Conservation (phyloP, 2,329 filamentous ascomycete species). For the Onygena corvina region DNA sequence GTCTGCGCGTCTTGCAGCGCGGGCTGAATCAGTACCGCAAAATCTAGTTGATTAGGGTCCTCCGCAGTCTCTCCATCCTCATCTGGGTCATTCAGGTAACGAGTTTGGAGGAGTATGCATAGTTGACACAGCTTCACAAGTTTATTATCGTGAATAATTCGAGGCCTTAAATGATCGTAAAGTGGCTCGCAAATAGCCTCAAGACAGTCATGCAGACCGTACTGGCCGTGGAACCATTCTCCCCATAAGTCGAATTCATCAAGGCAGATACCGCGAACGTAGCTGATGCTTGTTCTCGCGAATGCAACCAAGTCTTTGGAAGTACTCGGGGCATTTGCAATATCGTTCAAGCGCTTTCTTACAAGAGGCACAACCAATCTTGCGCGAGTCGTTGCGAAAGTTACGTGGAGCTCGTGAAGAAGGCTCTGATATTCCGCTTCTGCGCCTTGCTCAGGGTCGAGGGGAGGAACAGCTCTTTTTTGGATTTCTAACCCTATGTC, state of each 20-base stretch:
- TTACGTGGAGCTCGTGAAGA: conserved; percentile 53
- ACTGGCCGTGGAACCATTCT: conserved; percentile 54
- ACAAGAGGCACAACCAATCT: conserved; percentile 51
- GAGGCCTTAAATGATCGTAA: conserved; percentile 53
- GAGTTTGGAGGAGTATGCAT: conserved; percentile 53
- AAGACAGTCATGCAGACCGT: conserved; percentile 52
- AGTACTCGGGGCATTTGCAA: conserved; percentile 47
- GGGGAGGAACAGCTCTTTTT: conserved; percentile 49
- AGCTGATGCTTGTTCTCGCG: conserved; percentile 52
- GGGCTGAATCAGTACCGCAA: conserved; percentile 49
- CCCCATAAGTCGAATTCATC: conserved; percentile 57
- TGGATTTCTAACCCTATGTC: conserved; percentile 55
- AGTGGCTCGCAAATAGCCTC: conserved; percentile 56
- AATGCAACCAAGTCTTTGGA: conserved; percentile 54
- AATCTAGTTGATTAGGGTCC: conserved; percentile 48
- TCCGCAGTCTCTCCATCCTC: conserved; percentile 38
- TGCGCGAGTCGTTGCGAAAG: conserved; percentile 48
- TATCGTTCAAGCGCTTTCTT: conserved; percentile 46
- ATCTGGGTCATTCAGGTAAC: conserved; percentile 50
- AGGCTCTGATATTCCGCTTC: conserved; percentile 55
- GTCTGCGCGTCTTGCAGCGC: conserved; percentile 57
- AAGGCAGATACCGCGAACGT: conserved; percentile 52
- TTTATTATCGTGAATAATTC: conserved; percentile 55
- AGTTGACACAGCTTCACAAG: conserved; percentile 55
- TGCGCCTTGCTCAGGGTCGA: conserved; percentile 46